Base-by-base conservation (phyloP, 2,329 filamentous ascomycete genomes). In the Botryotinia globosa region DNA sequence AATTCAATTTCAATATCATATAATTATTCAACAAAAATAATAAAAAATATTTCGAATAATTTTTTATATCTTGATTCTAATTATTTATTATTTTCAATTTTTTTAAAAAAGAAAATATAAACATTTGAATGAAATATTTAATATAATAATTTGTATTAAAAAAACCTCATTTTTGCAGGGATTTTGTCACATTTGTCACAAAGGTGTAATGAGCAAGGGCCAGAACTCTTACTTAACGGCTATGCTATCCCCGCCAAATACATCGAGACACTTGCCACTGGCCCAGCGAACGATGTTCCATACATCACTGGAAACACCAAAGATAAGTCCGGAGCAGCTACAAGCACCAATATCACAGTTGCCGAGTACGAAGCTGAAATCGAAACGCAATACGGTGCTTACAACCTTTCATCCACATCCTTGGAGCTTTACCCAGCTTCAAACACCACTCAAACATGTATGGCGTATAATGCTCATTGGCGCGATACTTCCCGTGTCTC, bases 271-370 rank as follows among this genome's bases (percentile, higher is more conserved):
- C 39, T 44, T 48, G 44, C 59, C 12, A 62, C 59, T 3, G 80
- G 79, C 0, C 76, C 79, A 0, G 80, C 79, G 61, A 81, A 80
- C 73, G 80, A 82, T 32, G 80, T 82, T 10, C 81, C 81, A 3
- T 74, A 82, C 20, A 78, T 82, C 32, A 82, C 80, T 1, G 81
- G 81, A n/a, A 82, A 82, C 73, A 81, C 59, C 1, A 51, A 48
- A 44, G 67, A 70, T 62, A 56, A 70, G 37, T 54, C 22, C 20
- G 67, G 67, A 22, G 69, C 79, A 42, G 79, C 79, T 25, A 81
- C 81, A 34, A 80, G 82, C 51, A 78, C 76, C 14, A 80, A 80
- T 70, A 77, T 78, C 74, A 80, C 78, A 18, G 74, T 79, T 1
- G 72, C 76, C 18, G 75, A 81, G 54, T 80, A 82, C 74, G 42